Conservation (phyloP, 805 yeast genomes). For the Ascoidea tarda region DNA sequence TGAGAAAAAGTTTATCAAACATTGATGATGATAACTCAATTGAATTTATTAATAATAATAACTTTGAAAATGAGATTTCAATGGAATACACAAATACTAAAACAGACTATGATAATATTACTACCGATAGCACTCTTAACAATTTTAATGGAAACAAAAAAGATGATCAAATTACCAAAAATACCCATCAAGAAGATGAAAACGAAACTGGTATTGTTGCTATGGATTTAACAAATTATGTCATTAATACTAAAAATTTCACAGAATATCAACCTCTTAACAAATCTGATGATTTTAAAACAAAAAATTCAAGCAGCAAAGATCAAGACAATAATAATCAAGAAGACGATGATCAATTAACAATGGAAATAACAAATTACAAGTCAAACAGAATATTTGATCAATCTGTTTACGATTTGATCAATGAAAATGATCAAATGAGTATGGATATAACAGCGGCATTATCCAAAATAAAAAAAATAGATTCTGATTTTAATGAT, state of each 20-base stretch:
- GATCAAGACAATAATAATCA: not conserved
- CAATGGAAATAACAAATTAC: not conserved
- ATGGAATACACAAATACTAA: conserved; percentile 1
- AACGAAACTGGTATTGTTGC: conserved; percentile 6
- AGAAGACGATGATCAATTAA: not conserved
- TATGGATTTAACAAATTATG: conserved; percentile 13
- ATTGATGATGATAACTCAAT: not conserved
- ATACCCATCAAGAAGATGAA: conserved; percentile 13
- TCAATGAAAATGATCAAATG: not conserved
- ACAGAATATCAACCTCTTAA: not conserved
- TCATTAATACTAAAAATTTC: conserved; percentile 7
- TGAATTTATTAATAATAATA: not conserved
- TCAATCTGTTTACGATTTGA: too few species aligned
- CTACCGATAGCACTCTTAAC: conserved; percentile 8
- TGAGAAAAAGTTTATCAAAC: not conserved
- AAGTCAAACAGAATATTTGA: not conserved
- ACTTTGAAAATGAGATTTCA: not conserved
- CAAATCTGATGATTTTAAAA: too few species aligned
- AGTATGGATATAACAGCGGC: not conserved
- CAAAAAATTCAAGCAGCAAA: not conserved
- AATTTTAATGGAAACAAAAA: conserved; percentile 20
- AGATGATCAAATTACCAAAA: conserved; percentile 13
- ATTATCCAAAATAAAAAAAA: conserved; percentile 3
- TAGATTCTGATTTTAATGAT: not conserved
- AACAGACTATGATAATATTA: conserved; percentile 3